Conservation (phyloP, 2,329 filamentous ascomycete species). For the Myriosclerotinia duriaeana region DNA sequence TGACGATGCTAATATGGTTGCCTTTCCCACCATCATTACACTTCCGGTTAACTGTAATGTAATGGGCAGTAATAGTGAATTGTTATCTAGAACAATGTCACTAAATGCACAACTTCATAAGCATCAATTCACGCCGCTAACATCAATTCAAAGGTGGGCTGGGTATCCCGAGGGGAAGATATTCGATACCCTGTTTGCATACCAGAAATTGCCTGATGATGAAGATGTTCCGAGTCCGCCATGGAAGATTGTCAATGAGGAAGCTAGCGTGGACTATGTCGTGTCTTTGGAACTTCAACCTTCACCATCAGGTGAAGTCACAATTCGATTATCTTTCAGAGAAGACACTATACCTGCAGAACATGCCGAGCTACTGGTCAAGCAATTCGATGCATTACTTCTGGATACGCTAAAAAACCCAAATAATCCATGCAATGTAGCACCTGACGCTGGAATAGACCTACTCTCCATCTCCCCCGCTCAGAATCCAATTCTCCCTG, state of each 20-base stretch:
- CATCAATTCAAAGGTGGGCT: slow-evolving; percentile 70
- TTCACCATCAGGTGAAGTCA: slow-evolving; percentile 47
- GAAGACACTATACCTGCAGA: slow-evolving; percentile 62
- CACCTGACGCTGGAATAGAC: slow-evolving; percentile 35
- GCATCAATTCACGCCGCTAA: slow-evolving; percentile 70
- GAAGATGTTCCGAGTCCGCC: slow-evolving; percentile 37
- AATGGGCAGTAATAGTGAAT: slow-evolving; percentile 51
- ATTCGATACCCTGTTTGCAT: slow-evolving; percentile 84
- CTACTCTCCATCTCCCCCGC: slow-evolving; percentile 68
- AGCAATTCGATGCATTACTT: slow-evolving; percentile 71
- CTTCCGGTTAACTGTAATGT: slow-evolving; percentile 68
- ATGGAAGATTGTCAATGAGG: slow-evolving; percentile 65
- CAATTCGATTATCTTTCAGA: slow-evolving; percentile 66
- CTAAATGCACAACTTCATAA: slow-evolving; percentile 64
- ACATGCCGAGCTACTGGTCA: slow-evolving; percentile 66
- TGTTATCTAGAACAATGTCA: slow-evolving; percentile 63
- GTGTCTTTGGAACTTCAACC: slow-evolving; percentile 79
- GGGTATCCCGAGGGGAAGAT: slow-evolving; percentile 62
- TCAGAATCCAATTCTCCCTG: slow-evolving; percentile 53
- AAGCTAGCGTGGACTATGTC: slow-evolving; percentile 71
- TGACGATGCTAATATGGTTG: slow-evolving; percentile 56
- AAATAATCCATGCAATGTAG: slow-evolving; percentile 39
- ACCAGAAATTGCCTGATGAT: slow-evolving; percentile 59
- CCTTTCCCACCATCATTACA: slow-evolving; percentile 81
- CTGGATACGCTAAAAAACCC: slow-evolving; percentile 55